Conservation (phyloP, 192 early-diverging fungal genomes). For the Coemansia sp. region DNA sequence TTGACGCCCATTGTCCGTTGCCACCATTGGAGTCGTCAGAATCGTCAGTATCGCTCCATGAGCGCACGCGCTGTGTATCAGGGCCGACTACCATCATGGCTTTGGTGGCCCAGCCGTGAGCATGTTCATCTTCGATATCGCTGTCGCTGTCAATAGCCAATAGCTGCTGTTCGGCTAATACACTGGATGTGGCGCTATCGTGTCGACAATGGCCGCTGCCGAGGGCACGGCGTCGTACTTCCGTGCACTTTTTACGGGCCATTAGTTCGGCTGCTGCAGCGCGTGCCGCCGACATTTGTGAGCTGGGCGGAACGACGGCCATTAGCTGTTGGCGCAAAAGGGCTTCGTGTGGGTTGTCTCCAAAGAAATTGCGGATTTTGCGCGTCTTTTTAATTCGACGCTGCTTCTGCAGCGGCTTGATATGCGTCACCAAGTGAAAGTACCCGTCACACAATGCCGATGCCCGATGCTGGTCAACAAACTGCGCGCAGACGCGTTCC, state of each 20-base stretch:
- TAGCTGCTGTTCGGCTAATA: constrained; percentile 25
- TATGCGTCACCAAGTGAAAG: constrained; percentile 55
- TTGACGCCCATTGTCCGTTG: neutral
- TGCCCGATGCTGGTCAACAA: constrained; percentile 33
- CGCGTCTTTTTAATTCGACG: constrained; percentile 61
- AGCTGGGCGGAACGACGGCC: constrained; percentile 52
- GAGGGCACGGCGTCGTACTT: constrained; percentile 13
- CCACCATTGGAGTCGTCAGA: neutral
- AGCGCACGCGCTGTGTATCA: neutral
- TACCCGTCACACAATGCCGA: constrained; percentile 45
- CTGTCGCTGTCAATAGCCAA: constrained; percentile 39
- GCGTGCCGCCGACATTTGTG: constrained; percentile 31
- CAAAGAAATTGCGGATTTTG: constrained; percentile 71
- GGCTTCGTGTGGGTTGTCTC: constrained; percentile 59
- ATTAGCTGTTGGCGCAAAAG: constrained; percentile 57
- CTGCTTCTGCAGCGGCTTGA: constrained; percentile 59
- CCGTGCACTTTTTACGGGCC: constrained; percentile 30
- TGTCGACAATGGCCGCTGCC: constrained; percentile 5
- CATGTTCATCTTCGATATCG: constrained; percentile 20
- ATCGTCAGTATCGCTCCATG: constrained; percentile 28
- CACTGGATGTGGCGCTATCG: constrained; percentile 20
- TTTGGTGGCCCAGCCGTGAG: constrained; percentile 28
- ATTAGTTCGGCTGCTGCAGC: constrained; percentile 43
- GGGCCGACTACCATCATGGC: constrained; percentile 15
- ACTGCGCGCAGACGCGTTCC: constrained; percentile 46